Base-by-base conservation (phyloP, 2,329 filamentous ascomycete species). In the Ophiostoma triangulosporum region DNA sequence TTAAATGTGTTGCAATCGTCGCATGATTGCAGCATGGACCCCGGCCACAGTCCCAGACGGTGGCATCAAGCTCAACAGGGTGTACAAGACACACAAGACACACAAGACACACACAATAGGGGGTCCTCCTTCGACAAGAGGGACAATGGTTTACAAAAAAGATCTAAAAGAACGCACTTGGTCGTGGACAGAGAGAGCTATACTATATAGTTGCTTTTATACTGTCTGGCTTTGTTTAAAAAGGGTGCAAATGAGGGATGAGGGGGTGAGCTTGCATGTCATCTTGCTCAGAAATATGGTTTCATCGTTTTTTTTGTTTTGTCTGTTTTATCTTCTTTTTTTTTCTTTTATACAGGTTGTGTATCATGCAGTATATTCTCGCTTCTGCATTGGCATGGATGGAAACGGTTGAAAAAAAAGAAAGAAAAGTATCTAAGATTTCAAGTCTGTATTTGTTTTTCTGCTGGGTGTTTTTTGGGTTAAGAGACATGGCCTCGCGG, bases 1-100 rank as follows among this genome's bases (percentile, higher is more conserved):
- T 67, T 57, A 58, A 32, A 51, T 51, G 31, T 32, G 51, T 48
- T 53, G 54, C 53, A 35, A 32, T 46, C 35, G 12, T 24, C 29
- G 46, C 26, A 20, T 48, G 46, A 48, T 48, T 48, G 46, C 46
- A 48, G 46, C 46, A 48, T 31, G 46, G 46, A 48, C 46, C 46
- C 46, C 46, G 46, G 46, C 46, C 17, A 24, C 46, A 31, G 22
- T 14, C n/a, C 7, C 12, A 31, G 45, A 27, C 43, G 32, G 40
- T 29, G 40, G 40, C 40, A 46, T 24, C 6, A 46, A 46, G 40
- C 40, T 46, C 40, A 46, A 29, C 40, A 46, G n/a, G 40, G 40
- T 46, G 20, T 14, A 38, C 4, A 24, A 45, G 7, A 46, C 7
- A 29, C 43, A 29, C 43, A 46, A n/a, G n/a, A 45, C 12, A 9